Evolutionary conservation across 2,329 filamentous ascomycete genomes (phyloP).

Genomic region (Aspergillus fischeri): DNA sequence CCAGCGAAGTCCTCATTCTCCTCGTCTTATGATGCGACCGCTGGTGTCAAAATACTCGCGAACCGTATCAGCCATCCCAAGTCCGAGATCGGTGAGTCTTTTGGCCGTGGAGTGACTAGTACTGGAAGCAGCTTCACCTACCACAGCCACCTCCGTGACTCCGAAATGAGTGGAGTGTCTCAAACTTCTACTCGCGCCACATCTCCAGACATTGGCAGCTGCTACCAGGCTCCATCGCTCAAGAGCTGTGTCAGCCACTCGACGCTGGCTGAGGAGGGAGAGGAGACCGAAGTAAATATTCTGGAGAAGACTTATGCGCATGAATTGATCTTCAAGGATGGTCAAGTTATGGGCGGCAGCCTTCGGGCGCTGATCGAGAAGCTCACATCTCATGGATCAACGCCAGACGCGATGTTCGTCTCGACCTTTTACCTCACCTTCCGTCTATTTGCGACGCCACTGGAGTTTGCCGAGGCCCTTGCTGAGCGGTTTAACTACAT

Average conservation of each 20-base stretch:
- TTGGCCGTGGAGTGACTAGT: constrained; percentile 68
- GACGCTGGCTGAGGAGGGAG: constrained; percentile 66
- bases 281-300: constrained; percentile 77
- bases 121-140: constrained; percentile 76
- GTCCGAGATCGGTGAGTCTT: constrained; percentile 28
- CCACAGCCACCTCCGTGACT: constrained; percentile 67
- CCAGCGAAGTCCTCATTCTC: constrained; percentile 27
- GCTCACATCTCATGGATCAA: constrained; percentile 86
- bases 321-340: constrained; percentile 91
- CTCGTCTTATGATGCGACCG: constrained; percentile 19
- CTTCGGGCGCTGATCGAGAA: constrained; percentile 89
- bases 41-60: constrained; percentile 20
- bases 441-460: constrained; percentile 80
- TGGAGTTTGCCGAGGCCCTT: constrained; percentile 73
- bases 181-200: constrained; percentile 82
- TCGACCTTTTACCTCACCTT: constrained; percentile 97
- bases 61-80: constrained; percentile 36
- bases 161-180: constrained; percentile 74
- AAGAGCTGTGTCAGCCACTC: constrained; percentile 66
- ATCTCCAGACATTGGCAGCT: constrained; percentile 66
- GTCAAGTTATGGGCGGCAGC: constrained; percentile 88
- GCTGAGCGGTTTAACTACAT: constrained; percentile 92
- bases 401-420: constrained; percentile 86
- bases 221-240: constrained; percentile 57
- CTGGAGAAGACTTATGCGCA: constrained; percentile 89